A percentile compares a stretch with the other conserved stretches of the same genome.
Conservation (phyloP, 163 green algal genomes). For the Scenedesmus sp. region DNA sequence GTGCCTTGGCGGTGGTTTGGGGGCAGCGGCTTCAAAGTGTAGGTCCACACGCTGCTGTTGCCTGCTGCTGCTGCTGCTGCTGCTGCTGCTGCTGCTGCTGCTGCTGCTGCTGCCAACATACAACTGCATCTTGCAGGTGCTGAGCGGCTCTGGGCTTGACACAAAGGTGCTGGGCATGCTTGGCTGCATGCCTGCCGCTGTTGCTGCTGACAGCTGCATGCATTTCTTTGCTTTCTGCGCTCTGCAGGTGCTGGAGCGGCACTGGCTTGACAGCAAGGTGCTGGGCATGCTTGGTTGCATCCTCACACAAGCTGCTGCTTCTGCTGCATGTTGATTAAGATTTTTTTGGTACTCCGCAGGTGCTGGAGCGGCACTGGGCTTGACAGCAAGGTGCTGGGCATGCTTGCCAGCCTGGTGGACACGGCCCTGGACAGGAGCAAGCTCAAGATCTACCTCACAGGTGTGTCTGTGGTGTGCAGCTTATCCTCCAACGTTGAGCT, state of each 20-base stretch:
- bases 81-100: not conserved
- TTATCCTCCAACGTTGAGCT: not conserved
- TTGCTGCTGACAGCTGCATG: not conserved
- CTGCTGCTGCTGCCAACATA: not conserved
- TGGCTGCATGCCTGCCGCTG: not conserved
- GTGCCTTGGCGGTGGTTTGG: no score
- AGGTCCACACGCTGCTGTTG: not conserved
- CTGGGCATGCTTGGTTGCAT: conserved; percentile 19
- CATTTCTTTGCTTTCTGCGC: not conserved
- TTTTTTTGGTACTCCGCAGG: not conserved
- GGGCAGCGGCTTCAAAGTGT: not conserved
- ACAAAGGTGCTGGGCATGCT: no score
- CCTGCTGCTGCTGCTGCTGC: not conserved
- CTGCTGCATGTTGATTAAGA: not conserved
- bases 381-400: not conserved
- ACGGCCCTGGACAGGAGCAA: not conserved
- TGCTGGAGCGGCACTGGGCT: conserved; percentile 38
- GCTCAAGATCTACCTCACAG: conserved; percentile 36
- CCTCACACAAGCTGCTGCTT: not conserved
- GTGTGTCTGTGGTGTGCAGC: not conserved
- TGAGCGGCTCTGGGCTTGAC: not conserved
- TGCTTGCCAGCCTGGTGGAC: conserved; percentile 36
- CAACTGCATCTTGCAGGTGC: no score
- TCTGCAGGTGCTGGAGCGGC: conserved; percentile 31
- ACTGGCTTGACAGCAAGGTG: conserved; percentile 1